A percentile compares a stretch with the other conserved stretches of the same genome.
phyloP scores from a whole-genome alignment of 148 eudicot genomes.

The Gaultheria prostrata region DNA sequence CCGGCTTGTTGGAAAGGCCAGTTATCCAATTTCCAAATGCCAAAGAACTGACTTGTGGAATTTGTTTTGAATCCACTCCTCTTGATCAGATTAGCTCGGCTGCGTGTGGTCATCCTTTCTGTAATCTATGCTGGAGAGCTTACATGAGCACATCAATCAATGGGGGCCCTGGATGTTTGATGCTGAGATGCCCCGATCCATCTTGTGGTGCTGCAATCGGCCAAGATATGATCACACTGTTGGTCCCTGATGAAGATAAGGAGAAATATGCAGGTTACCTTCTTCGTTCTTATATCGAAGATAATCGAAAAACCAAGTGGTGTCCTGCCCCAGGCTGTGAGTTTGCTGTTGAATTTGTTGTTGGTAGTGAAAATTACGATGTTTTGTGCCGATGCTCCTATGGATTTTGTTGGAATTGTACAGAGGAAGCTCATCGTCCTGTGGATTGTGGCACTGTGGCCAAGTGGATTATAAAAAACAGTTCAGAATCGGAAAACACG shows the following conservation, averaged over 20 bases:
- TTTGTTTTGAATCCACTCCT: slow-evolving; percentile 33
- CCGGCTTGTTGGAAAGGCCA: slow-evolving; percentile 49
- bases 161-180: slow-evolving; percentile 64
- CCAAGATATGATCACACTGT: slow-evolving; percentile 39
- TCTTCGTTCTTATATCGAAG: slow-evolving; percentile 51
- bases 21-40: slow-evolving; percentile 22
- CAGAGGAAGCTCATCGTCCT: slow-evolving; percentile 66
- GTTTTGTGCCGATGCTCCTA: slow-evolving; percentile 51
- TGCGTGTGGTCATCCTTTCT: slow-evolving; percentile 55
- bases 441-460: slow-evolving; percentile 57
- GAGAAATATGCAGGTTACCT: slow-evolving; percentile 11
- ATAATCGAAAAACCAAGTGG: slow-evolving; percentile 58
- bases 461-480: slow-evolving; percentile 48
- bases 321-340: slow-evolving; percentile 79
- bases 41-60: slow-evolving; percentile 34
- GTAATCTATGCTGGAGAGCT: slow-evolving; percentile 45
- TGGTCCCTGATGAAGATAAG: slow-evolving; percentile 38
- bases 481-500: slow-evolving; percentile 46
- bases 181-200: slow-evolving; percentile 58
- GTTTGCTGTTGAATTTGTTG: slow-evolving; percentile 48
- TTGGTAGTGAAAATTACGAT: slow-evolving; percentile 48
- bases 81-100: slow-evolving; percentile 16
- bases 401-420: slow-evolving; percentile 71
- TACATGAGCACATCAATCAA: slow-evolving; percentile 52
- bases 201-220: slow-evolving; percentile 65